phyloP scores from a whole-genome alignment of 768 basidiomycete genomes.

The Pleurotus giganteus region DNA sequence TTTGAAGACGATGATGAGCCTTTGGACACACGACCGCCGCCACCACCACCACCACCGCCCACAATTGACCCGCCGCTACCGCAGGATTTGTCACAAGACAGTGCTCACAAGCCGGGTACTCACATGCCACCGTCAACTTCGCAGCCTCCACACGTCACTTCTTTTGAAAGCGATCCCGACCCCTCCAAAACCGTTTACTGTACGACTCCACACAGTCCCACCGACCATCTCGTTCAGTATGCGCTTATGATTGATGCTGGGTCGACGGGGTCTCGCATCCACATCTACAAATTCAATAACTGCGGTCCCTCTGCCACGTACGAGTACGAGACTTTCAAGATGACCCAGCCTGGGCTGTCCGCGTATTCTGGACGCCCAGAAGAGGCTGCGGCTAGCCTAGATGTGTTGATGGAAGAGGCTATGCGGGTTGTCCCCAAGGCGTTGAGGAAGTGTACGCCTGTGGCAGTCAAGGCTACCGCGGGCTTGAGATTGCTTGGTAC shows the following conservation, averaged over 20 bases:
- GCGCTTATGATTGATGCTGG: conserved; percentile 98
- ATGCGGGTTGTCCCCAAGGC: conserved; percentile 68
- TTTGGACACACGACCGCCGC: neutral
- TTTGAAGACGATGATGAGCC: neutral
- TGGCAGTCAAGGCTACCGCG: conserved; percentile 91
- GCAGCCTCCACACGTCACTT: conserved; percentile 38
- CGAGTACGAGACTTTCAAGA: conserved; percentile 93
- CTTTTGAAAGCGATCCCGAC: conserved; percentile 75
- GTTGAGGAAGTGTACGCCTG: conserved; percentile 74
- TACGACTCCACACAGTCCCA: conserved; percentile 46
- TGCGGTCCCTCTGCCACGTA: conserved; percentile 72
- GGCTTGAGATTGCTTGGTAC: conserved; percentile 74
- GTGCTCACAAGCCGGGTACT: too few species aligned
- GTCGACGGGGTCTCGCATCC: conserved; percentile 94
- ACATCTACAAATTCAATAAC: conserved; percentile 98
- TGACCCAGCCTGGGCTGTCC: conserved; percentile 79
- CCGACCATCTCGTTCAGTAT: conserved; percentile 74
- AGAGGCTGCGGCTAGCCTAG: conserved; percentile 76
- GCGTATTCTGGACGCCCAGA: conserved; percentile 53
- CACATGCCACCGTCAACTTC: conserved; percentile 6
- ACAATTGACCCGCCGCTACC: neutral
- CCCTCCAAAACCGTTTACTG: conserved; percentile 74
- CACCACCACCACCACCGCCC: neutral
- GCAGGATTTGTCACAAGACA: neutral
- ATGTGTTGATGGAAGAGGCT: conserved; percentile 80